These are phyloP conservation scores for Laetiporus sulphureus DNA, from an alignment of 1,284 basidiomycete genomes.

Conservation along the genomic window DNA sequence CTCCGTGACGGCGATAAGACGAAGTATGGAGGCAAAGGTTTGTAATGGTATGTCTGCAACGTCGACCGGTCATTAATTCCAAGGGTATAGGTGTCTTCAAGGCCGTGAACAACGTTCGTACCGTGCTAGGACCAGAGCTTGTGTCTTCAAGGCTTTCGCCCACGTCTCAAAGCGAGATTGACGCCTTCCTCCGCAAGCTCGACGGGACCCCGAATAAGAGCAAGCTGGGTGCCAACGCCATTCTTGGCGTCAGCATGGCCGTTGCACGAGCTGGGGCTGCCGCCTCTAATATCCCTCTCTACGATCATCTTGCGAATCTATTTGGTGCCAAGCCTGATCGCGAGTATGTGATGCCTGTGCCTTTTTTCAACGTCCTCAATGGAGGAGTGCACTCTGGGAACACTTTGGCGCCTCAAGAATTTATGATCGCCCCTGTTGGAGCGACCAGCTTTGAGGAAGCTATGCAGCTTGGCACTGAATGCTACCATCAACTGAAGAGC, in stretches of 20 bases:
- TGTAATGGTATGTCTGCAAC: slow-evolving; percentile 1
- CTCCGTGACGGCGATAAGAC: slow-evolving; percentile 95
- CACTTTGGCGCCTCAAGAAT: slow-evolving; percentile 99
- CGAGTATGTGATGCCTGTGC: slow-evolving; percentile 88
- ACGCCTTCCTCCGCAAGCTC: slow-evolving; percentile 98
- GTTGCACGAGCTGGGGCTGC: slow-evolving; percentile 91
- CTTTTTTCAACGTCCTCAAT: slow-evolving; percentile 99
- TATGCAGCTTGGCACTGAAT: slow-evolving; percentile 98
- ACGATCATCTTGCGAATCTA: slow-evolving; percentile 94
- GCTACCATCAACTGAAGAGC: slow-evolving; percentile 98
- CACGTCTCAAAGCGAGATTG: slow-evolving; percentile 93
- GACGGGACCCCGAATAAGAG: slow-evolving; percentile 99
- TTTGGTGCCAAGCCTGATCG: slow-evolving; percentile 90
- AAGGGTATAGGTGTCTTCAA: slow-evolving; percentile 88
- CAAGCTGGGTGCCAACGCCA: slow-evolving; percentile 98
- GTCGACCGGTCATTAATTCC: neutral
- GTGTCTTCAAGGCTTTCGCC: slow-evolving; percentile 84
- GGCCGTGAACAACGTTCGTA: slow-evolving; percentile 95
- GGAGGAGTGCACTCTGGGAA: slow-evolving; percentile 99
- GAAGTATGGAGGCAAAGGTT: slow-evolving; percentile 94
- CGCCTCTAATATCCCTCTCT: slow-evolving; percentile 92
- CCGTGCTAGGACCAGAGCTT: slow-evolving; percentile 84
- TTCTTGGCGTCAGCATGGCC: slow-evolving; percentile 98
- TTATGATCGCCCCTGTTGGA: slow-evolving; percentile 98
- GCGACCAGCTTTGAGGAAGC: slow-evolving; percentile 91